A percentile compares a stretch with the other conserved stretches of the same genome.
phyloP scores from a whole-genome alignment of 2,329 filamentous ascomycete genomes.

The Fusarium circinatum region DNA sequence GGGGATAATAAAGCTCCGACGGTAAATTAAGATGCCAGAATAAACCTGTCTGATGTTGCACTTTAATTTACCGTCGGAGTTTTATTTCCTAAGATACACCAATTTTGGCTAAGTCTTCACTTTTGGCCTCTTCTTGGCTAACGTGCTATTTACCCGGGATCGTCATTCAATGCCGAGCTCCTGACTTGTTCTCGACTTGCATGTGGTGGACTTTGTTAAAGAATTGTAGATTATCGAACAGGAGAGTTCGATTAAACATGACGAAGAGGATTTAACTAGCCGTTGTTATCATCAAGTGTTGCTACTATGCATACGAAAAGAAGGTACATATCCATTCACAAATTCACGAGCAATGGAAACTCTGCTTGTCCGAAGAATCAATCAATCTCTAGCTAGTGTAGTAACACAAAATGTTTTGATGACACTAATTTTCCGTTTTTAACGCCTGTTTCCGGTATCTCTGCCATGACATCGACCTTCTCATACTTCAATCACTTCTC shows the following conservation, averaged over 20 bases:
- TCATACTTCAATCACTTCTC: not conserved
- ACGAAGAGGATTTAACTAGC: accelerated
- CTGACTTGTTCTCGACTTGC: not conserved
- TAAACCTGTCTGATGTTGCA: not conserved
- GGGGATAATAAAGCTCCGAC: too few relatives aligned
- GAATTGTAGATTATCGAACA: too few relatives aligned
- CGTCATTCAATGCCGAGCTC: not conserved
- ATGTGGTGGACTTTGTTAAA: not conserved
- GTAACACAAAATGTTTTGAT: too few relatives aligned
- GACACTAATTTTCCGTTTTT: not conserved
- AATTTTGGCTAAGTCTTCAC: not conserved
- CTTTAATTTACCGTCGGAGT: too few relatives aligned
- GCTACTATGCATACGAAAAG: too few relatives aligned
- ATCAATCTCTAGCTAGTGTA: not conserved
- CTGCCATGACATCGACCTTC: not conserved
- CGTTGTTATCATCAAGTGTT: not conserved
- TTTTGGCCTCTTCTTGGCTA: not conserved
- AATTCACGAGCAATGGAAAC: accelerated
- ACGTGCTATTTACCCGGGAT: not conserved
- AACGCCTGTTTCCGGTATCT: too few relatives aligned
- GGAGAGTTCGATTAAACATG: not conserved
- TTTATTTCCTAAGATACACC: too few relatives aligned
- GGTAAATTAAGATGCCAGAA: not conserved
- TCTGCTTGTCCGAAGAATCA: not conserved
- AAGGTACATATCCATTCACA: not conserved